Evolutionary conservation across 495 filamentous ascomycete species (phyloP), one percentile per base, ranked within the genome.

Genomic region (Halenospora varia): DNA sequence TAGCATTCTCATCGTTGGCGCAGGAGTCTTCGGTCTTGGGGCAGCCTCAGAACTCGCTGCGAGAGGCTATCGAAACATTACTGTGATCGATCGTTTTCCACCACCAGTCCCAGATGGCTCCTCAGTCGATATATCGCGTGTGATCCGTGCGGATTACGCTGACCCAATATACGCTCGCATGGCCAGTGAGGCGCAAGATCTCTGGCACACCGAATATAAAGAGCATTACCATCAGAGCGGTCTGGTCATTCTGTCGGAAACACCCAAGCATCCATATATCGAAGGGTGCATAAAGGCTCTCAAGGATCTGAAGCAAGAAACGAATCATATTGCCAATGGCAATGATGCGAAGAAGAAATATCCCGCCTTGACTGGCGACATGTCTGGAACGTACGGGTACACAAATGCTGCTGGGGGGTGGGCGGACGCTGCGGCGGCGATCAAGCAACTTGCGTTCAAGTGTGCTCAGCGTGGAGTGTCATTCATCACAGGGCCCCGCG

Each of bases 71-170:
- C 80, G 0, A 71, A 68, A 2, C 40, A 66, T 86, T 18, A 81
- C 74, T 1, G 69, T 88, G 1, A 62, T 87, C 46, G 83, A 88
- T 64, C 73, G 82, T 65, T 78, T 65, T 67, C 74, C 53, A 77
- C 6, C 45, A 17, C 57, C 57, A 24, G 41, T n/a, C 18, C 75
- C 55, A 66, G 71, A 48, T 57, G 80, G 79, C 26, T 82, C 84
- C 24, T 83, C 82, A 0, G 79, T 78, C 74, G 84, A 87, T 68
- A 80, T 81, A 74, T 86, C 85, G 63, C 85, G 86, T 62, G 80
- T 86, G n/a, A 68, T 87, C 13, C 81, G 85, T 62, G 75, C 82
- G 53, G 84, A 87, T 63, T 88, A 87, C 68, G 68, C 72, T 29
- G 77, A 84, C 60, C 67, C 72, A 13, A 60, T 79, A 29, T 87